Percentiles rank a stretch among this genome's conserved stretches.
phyloP scores from a whole-genome alignment of 495 filamentous ascomycete genomes.

The Hypoxylon perforatum region DNA sequence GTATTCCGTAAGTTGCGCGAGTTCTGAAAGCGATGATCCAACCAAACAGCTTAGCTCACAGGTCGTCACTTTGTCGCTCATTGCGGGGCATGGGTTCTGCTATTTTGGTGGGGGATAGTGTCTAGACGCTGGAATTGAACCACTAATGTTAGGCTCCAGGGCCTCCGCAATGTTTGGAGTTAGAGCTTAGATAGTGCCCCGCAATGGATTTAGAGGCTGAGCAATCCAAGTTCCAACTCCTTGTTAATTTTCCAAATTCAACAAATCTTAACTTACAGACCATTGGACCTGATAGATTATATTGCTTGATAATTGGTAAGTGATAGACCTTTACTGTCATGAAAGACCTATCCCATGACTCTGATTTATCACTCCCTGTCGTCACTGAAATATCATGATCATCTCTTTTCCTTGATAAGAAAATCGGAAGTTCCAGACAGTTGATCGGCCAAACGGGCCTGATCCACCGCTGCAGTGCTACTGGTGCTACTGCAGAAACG shows the following conservation, averaged over 20 bases:
- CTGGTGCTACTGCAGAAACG: slow-evolving; percentile 22
- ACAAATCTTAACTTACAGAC: too few species aligned
- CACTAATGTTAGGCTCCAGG: too few species aligned
- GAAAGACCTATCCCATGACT: too few species aligned
- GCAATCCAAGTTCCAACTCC: neutral
- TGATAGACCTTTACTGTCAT: too few species aligned
- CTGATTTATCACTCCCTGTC: neutral
- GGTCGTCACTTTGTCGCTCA: slow-evolving; percentile 4
- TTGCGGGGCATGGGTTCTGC: slow-evolving; percentile 18
- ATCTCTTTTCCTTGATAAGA: neutral
- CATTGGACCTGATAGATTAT: too few species aligned
- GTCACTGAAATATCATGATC: neutral
- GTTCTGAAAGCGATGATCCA: slow-evolving; percentile 30
- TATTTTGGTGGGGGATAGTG: slow-evolving; percentile 6
- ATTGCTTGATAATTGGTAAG: too few species aligned
- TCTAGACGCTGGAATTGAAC: too few species aligned
- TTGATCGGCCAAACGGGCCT: slow-evolving; percentile 19
- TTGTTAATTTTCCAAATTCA: too few species aligned
- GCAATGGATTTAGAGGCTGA: neutral
- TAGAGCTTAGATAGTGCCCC: slow-evolving; percentile 18
- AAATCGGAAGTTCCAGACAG: slow-evolving; percentile 25
- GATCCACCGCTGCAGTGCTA: slow-evolving; percentile 30
- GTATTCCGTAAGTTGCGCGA: slow-evolving; percentile 23
- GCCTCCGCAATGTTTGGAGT: too few species aligned
- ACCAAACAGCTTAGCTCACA: slow-evolving; percentile 6